A percentile compares a stretch with the other conserved stretches of the same genome.
Evolutionary conservation across 2,329 filamentous ascomycete species (phyloP).

Genomic region (Diaporthe amygdali): DNA sequence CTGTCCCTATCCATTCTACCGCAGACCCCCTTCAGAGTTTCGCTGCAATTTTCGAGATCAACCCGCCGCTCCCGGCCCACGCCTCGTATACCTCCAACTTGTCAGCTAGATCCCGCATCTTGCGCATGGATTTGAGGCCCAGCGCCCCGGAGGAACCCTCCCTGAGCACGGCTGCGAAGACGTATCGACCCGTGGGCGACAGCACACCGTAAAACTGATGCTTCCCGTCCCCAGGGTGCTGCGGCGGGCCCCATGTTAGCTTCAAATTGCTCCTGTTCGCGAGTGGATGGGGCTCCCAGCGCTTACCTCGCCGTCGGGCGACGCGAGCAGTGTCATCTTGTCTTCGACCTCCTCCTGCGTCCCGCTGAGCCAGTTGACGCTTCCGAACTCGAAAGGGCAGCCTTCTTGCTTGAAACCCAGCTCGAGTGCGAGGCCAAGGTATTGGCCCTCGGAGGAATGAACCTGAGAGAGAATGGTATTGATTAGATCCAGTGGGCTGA

Average conservation of each 20-base stretch:
- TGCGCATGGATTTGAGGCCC: neutral
- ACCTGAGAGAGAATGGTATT: neutral
- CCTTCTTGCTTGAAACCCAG: neutral
- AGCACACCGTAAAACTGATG: conserved; percentile 9
- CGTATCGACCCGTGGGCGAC: neutral
- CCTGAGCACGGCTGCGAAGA: conserved; percentile 4
- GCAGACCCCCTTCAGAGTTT: neutral
- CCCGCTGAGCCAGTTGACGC: neutral
- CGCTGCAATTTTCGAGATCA: neutral
- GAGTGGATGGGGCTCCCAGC: neutral
- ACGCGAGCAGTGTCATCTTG: neutral
- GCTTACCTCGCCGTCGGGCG: neutral
- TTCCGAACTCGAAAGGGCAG: neutral
- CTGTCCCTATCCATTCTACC: neutral
- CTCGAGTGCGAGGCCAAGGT: neutral
- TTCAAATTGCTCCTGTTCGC: neutral
- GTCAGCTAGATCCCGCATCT: neutral
- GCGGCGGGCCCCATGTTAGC: neutral
- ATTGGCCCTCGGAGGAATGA: neutral
- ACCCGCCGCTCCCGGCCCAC: neutral
- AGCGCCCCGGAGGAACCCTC: neutral
- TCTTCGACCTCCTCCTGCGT: conserved; percentile 7
- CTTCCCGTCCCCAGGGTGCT: neutral
- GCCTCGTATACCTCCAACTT: neutral
- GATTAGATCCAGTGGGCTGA: neutral